Base-by-base conservation (phyloP, 805 yeast species). In the Candida coquimbonensis region DNA sequence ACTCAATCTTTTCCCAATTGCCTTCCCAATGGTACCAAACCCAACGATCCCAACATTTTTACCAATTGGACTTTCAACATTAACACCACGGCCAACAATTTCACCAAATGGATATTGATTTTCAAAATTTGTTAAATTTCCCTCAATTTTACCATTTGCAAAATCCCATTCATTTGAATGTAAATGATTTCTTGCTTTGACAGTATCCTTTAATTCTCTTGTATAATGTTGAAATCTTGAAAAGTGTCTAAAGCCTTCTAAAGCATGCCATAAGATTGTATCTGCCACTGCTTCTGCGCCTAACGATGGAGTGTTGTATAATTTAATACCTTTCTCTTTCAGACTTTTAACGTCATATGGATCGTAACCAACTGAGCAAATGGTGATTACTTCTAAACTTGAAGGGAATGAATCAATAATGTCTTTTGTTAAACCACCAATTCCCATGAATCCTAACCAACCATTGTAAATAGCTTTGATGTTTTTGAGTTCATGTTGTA, bases 211-310 rank as follows among this genome's bases (percentile, higher is more conserved):
- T 37, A 49, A 42, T 9, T 63, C 56, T 9, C 62, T 59, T 16
- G 69, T 49, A 29, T 54, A 52, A 4, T 46, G 46, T 42, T 65
- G 67, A 44, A 69, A 70, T 27, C 65, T 54, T 7, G 69, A 64
- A 55, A 73, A 78, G 52, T 70, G 69, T 49, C 87, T 66, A 62
- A 78, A 81, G 4, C 77, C 68, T 40, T 74, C 73, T 48, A 81
- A 57, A 1, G 80, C 66, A 50, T 75, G 75, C 71, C 73, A 80
- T 52, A 81, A 59, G 2, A 74, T 84, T 50, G 78, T 68, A 51
- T 81, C 87, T 3, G 84, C 85, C 14, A 81, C 87, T 19, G 82
- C 81, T 39, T 73, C 78, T 4, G 82, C 76, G 0, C 79, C 80
- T 14, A 59, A 43, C 3, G 64, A 48, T 59, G 77, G 65, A 41